These are phyloP conservation scores for Hypericum perforatum DNA, from an alignment of 345 rosid species.

Conservation along the genomic window DNA sequence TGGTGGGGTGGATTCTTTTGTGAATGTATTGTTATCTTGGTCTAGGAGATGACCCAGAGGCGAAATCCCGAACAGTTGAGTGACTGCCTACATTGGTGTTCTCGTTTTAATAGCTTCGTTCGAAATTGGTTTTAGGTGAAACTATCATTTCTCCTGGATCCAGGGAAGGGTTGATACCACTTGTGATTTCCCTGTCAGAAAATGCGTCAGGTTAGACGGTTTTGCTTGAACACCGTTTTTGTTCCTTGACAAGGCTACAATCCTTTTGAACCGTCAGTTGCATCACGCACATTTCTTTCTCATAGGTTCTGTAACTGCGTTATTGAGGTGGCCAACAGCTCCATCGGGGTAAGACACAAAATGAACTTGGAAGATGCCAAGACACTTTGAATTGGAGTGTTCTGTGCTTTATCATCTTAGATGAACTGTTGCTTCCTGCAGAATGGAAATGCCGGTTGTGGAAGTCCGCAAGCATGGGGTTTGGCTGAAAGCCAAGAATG, in stretches of 20 bases:
- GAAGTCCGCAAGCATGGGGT: slow-evolving; percentile 77
- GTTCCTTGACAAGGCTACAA: neutral
- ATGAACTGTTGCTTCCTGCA: slow-evolving; percentile 24
- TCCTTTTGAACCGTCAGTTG: slow-evolving; percentile 6
- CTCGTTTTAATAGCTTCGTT: neutral
- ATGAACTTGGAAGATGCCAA: neutral
- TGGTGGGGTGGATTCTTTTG: too few species aligned
- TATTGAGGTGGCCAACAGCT: slow-evolving; percentile 93
- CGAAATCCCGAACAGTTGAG: neutral
- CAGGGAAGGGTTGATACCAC: slow-evolving; percentile 61
- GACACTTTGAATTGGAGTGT: slow-evolving; percentile 5
- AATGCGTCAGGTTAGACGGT: slow-evolving; percentile 42
- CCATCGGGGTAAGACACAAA: slow-evolving; percentile 55
- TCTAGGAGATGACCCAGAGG: too few species aligned
- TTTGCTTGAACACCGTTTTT: neutral
- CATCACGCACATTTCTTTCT: slow-evolving; percentile 8
- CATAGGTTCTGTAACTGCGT: slow-evolving; percentile 61
- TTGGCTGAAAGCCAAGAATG: slow-evolving; percentile 84
- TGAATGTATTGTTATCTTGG: too few species aligned
- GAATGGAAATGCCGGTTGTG: slow-evolving; percentile 90
- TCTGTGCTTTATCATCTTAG: slow-evolving; percentile 10
- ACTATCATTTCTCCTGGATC: slow-evolving; percentile 61
- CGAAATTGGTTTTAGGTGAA: slow-evolving; percentile 41
- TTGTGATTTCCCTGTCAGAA: slow-evolving; percentile 65
- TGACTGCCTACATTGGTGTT: neutral